phyloP scores from a whole-genome alignment of 2,329 filamentous ascomycete genomes.

The Hypoxylon sp. region DNA sequence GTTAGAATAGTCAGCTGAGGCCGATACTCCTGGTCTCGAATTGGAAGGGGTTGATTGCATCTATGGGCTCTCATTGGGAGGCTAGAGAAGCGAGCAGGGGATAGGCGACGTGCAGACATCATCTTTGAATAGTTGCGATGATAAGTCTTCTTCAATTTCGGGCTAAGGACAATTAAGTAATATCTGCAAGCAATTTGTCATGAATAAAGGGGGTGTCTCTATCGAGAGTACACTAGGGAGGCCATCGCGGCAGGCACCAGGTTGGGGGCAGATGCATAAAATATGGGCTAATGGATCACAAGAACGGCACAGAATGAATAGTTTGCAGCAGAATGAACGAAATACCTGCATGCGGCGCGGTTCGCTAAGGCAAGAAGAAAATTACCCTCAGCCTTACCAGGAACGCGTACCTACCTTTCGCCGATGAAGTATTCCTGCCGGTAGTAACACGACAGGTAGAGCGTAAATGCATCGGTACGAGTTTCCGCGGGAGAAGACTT shows the following conservation, averaged over 20 bases:
- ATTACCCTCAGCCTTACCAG: conserved; percentile 25
- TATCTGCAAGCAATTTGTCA: conserved; percentile 12
- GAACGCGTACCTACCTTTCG: neutral
- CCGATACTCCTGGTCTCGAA: conserved; percentile 12
- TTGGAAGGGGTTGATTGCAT: conserved; percentile 11
- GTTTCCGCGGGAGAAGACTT: no score
- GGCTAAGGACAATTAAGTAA: conserved; percentile 10
- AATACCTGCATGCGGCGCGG: conserved; percentile 4
- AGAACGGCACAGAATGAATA: conserved; percentile 3
- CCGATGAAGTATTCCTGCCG: neutral
- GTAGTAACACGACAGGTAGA: neutral
- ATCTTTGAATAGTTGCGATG: conserved; percentile 13
- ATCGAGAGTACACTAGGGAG: conserved; percentile 7
- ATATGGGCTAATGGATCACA: conserved; percentile 22
- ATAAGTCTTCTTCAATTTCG: neutral
- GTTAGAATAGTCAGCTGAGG: conserved; percentile 15
- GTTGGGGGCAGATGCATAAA: conserved; percentile 16
- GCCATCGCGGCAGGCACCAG: neutral
- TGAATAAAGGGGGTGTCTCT: conserved; percentile 11
- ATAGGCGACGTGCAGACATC: neutral
- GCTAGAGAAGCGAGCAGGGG: neutral
- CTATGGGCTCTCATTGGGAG: no score
- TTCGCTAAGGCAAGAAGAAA: conserved; percentile 22
- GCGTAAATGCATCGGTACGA: no score
- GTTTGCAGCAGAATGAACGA: neutral